A percentile compares a stretch with the other conserved stretches of the same genome.
phyloP scores from a whole-genome alignment of 2,329 filamentous ascomycete species.

The Aureobasidium sp. region DNA sequence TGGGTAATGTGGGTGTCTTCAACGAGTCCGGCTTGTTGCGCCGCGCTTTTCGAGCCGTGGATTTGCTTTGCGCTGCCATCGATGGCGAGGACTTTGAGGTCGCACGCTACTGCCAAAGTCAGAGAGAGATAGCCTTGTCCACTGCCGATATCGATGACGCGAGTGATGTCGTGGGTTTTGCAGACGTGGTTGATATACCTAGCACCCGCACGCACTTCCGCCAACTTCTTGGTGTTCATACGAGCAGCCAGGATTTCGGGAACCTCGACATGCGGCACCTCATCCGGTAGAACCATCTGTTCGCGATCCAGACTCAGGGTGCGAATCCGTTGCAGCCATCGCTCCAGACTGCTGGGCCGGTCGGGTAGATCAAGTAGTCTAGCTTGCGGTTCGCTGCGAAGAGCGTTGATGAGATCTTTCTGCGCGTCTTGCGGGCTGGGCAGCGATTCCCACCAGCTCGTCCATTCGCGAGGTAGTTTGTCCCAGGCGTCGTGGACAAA shows the following conservation, averaged over 20 bases:
- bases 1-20: constrained; percentile 14
- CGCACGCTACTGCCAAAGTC: constrained; percentile 13
- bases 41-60: constrained; percentile 13
- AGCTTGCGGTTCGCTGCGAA: not conserved
- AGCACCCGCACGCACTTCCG: constrained; percentile 13
- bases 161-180: constrained; percentile 10
- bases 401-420: constrained; percentile 14
- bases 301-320: constrained; percentile 13
- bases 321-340: constrained; percentile 14
- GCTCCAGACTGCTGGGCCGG: constrained; percentile 7
- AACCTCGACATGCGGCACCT: constrained; percentile 1
- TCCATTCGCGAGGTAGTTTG: constrained; percentile 13
- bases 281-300: constrained; percentile 4
- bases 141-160: constrained; percentile 15
- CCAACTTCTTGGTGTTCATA: constrained; percentile 16
- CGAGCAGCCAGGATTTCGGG: constrained; percentile 2
- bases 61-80: constrained; percentile 15
- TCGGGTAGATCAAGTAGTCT: not conserved
- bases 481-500: constrained; percentile 15
- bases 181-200: constrained; percentile 15
- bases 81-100: constrained; percentile 13
- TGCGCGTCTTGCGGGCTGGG: constrained; percentile 11
- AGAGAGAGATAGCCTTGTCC: constrained; percentile 15
- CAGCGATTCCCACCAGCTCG: constrained; percentile 13
- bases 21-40: constrained; percentile 10